phyloP scores from a whole-genome alignment of 805 yeast genomes.

The Candida germanica region DNA sequence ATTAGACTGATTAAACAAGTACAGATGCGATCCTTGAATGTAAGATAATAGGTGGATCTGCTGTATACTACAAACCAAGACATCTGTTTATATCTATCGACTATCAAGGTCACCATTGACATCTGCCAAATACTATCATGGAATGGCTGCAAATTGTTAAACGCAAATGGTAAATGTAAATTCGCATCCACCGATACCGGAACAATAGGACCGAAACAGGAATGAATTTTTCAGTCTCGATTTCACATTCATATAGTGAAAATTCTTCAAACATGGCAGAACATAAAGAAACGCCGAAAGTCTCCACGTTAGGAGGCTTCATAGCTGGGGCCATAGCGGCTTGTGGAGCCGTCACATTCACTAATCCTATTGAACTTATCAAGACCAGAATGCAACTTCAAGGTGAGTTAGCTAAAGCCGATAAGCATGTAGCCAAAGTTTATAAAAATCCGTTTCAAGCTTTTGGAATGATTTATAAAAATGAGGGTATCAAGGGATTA shows the following conservation, averaged over 20 bases:
- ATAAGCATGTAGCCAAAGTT: slow-evolving; percentile 45
- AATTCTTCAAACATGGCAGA: no score
- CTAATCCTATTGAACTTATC: slow-evolving; percentile 92
- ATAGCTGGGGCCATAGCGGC: slow-evolving; percentile 93
- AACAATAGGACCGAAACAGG: background rate
- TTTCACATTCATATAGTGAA: no score
- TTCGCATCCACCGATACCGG: background rate
- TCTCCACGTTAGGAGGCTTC: slow-evolving; percentile 74
- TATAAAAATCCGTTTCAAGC: slow-evolving; percentile 90
- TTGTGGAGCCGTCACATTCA: slow-evolving; percentile 95
- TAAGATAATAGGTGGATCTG: no score
- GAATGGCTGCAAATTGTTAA: no score
- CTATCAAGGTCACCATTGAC: no score
- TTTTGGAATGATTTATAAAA: slow-evolving; percentile 59
- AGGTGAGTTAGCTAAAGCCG: slow-evolving; percentile 72
- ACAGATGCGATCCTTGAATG: no score
- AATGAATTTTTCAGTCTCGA: background rate
- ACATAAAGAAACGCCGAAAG: slow-evolving; percentile 26
- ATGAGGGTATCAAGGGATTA: slow-evolving; percentile 84
- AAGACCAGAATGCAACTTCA: slow-evolving; percentile 96
- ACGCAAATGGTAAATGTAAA: no score
- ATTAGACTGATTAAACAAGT: no score
- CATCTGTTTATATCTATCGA: no score
- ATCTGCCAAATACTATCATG: no score
- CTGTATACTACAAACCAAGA: no score